Evolutionary conservation across 345 rosid species (phyloP), one percentile per base, ranked within the genome.

Genomic region (Limnanthes douglasii): DNA sequence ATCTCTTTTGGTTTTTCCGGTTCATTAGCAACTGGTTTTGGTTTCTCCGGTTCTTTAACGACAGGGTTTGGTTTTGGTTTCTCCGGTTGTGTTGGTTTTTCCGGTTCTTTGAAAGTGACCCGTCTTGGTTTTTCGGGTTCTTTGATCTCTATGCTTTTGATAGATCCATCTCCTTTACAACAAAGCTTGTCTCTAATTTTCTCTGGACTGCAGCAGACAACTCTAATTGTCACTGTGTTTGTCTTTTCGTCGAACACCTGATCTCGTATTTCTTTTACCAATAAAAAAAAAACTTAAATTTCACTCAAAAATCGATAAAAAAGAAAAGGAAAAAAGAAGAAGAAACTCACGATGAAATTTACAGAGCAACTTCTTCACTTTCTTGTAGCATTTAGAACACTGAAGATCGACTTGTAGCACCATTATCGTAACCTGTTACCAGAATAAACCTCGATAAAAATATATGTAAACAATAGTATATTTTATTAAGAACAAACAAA

Each of bases 141-240:
- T 35, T 46, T 16, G 50, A 75, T 65, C 49, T 61, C 69, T 8
- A 80, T 68, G 36, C 83, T 60, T 44, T 73, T 57, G 25, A 80
- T 59, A 2, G 65, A 31, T 6, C 64, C 64, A n/a, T 72, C 75
- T 1, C 77, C 86, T 48, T 63, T 70, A 50, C 59, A 46, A 28
- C 67, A 57, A 8, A 80, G 46, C 46, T 73, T 73, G 45, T 63
- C 59, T 56, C 57, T 64, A 9, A 78, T 61, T 55, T 49, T 73
- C 32, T 86, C 94, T 2, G 94, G 97, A 34, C 62, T 62, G 51
- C 95, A 78, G 39, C 93, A 78, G 9, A 66, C 75, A 15, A 88
- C 93, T 4, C 61, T 88, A 58, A 88, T 64, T 25, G 34, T 50
- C 50, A 78, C 95, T 3, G 42, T 61, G 54, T 79, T 72, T 2